Conservation (phyloP, 2,329 filamentous ascomycete genomes). For the Aspergillus thermomutatus region DNA sequence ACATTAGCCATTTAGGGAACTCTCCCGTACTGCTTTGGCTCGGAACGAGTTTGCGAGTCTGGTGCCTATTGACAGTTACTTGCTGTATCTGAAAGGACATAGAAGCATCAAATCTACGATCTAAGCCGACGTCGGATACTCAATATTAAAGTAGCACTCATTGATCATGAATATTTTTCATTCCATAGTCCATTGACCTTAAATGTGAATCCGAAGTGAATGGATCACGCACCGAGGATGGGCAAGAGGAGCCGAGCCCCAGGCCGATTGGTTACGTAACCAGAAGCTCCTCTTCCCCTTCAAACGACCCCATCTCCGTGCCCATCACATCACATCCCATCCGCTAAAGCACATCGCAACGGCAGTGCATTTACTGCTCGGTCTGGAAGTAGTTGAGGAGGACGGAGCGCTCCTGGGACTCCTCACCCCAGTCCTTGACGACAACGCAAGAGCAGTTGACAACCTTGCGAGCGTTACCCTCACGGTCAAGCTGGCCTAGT, state of each 20-base stretch:
- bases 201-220: neutral
- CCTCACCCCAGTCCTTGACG: slow-evolving; percentile 99
- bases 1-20: neutral
- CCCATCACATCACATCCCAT: slow-evolving; percentile 12
- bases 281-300: neutral
- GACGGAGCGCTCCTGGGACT: slow-evolving; percentile 97
- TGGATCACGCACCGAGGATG: neutral
- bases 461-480: slow-evolving; percentile 99
- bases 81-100: neutral
- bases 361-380: slow-evolving; percentile 44
- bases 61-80: neutral
- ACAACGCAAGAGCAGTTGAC: slow-evolving; percentile 99
- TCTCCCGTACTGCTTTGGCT: neutral
- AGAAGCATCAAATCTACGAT: neutral
- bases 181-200: neutral
- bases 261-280: neutral
- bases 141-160: neutral
- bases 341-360: slow-evolving; percentile 8
- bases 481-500: slow-evolving; percentile 92
- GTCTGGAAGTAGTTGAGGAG: slow-evolving; percentile 99
- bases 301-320: neutral
- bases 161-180: neutral
- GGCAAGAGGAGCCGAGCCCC: neutral
- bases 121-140: neutral
- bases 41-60: neutral